Percentiles rank a stretch among this genome's conserved stretches.
phyloP scores from a whole-genome alignment of 2,329 filamentous ascomycete species.

The Arthroderma sp. region DNA sequence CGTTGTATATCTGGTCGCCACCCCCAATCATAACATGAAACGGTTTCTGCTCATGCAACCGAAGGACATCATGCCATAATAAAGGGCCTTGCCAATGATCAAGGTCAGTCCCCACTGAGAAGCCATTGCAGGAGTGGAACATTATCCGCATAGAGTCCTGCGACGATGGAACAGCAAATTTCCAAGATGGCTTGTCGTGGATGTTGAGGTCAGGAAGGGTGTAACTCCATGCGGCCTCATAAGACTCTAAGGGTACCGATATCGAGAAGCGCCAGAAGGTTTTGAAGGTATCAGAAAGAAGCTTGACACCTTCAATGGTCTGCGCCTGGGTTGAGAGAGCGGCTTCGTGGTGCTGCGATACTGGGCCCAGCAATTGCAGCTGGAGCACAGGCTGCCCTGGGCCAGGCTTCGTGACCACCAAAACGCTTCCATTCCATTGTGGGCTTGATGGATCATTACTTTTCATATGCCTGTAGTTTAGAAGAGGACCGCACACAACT shows the following conservation, averaged over 20 bases:
- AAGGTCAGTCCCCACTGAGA: slow-evolving; percentile 52
- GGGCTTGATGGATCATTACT: slow-evolving; percentile 19
- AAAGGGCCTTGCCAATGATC: slow-evolving; percentile 48
- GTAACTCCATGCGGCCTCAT: slow-evolving; percentile 70
- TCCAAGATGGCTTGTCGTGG: slow-evolving; percentile 39
- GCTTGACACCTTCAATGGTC: slow-evolving; percentile 37
- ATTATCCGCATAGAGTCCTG: slow-evolving; percentile 55
- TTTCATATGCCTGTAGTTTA: slow-evolving; percentile 36
- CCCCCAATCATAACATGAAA: slow-evolving; percentile 70
- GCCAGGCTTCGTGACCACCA: slow-evolving; percentile 67
- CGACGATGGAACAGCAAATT: slow-evolving; percentile 45
- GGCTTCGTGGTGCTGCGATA: slow-evolving; percentile 8
- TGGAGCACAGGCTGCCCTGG: slow-evolving; percentile 48
- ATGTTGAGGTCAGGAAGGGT: slow-evolving; percentile 50
- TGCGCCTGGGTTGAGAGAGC: slow-evolving; percentile 10
- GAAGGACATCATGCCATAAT: slow-evolving; percentile 52
- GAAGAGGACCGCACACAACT: slow-evolving; percentile 35
- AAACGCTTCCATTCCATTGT: slow-evolving; percentile 69
- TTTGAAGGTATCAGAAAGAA: slow-evolving; percentile 47
- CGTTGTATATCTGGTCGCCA: slow-evolving; percentile 72
- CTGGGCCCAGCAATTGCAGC: slow-evolving; percentile 24
- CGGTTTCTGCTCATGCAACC: slow-evolving; percentile 44
- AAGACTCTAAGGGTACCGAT: slow-evolving; percentile 52
- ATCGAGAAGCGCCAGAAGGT: slow-evolving; percentile 48
- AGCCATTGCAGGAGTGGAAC: slow-evolving; percentile 58